These are phyloP conservation scores for Cenchrus purpureus DNA, from an alignment of 176 grass and related monocot species.

Conservation along the genomic window DNA sequence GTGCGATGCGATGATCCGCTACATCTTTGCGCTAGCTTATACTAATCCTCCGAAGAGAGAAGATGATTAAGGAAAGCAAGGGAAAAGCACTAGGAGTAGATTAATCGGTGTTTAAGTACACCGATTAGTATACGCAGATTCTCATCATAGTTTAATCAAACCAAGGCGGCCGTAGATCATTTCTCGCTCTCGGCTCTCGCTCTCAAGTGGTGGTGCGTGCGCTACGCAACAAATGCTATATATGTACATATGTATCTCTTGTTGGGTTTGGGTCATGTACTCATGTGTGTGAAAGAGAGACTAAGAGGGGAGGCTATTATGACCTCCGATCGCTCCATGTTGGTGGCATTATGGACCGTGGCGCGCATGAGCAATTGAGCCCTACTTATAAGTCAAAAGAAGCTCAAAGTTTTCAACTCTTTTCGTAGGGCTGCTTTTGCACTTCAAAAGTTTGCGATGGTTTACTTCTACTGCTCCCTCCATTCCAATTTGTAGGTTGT, in stretches of 20 bases:
- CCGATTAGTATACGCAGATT: slow-evolving; percentile 43
- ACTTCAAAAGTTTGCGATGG: background rate
- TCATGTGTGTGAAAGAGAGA: slow-evolving; percentile 36
- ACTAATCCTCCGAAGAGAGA: slow-evolving; percentile 36
- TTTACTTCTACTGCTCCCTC: background rate
- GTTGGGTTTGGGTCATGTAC: background rate
- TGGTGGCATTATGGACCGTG: slow-evolving; percentile 60
- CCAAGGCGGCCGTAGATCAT: slow-evolving; percentile 39
- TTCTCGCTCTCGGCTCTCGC: background rate
- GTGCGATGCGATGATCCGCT: slow-evolving; percentile 33
- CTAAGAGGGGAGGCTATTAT: slow-evolving; percentile 2
- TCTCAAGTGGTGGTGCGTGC: slow-evolving; percentile 55
- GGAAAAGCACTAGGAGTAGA: slow-evolving; percentile 31
- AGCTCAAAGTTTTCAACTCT: background rate
- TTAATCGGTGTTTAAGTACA: slow-evolving; percentile 25
- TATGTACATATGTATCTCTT: background rate
- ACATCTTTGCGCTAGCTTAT: slow-evolving; percentile 39
- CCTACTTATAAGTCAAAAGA: slow-evolving; percentile 28
- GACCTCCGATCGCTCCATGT: slow-evolving; percentile 41
- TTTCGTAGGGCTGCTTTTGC: background rate
- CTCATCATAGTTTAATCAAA: slow-evolving; percentile 58
- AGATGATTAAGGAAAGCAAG: slow-evolving; percentile 40
- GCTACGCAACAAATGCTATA: slow-evolving; percentile 51
- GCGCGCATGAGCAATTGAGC: slow-evolving; percentile 26
- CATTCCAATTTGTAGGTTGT: too few species aligned